These are phyloP conservation scores for Cercospora janseana DNA, from an alignment of 2,329 filamentous ascomycete species.

Conservation along the genomic window DNA sequence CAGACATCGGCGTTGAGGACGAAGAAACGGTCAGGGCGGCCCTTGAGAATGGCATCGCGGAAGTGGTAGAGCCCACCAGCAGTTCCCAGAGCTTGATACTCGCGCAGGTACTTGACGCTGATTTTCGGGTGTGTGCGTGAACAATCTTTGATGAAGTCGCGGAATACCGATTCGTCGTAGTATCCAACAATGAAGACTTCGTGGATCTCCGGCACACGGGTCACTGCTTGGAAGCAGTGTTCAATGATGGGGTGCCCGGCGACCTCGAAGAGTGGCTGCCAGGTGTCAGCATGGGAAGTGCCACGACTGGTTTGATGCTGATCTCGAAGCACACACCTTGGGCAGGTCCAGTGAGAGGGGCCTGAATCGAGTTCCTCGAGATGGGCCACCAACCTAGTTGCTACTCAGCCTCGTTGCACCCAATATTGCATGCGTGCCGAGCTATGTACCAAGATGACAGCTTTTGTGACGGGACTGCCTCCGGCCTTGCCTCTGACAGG, in stretches of 20 bases:
- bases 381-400: conserved; percentile 83
- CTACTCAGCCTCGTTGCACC: conserved; percentile 4
- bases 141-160: conserved; percentile 95
- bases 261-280: conserved; percentile 91
- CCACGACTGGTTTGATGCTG: background rate
- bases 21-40: conserved; percentile 89
- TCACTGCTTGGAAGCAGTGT: conserved; percentile 90
- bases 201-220: conserved; percentile 85
- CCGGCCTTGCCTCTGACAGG: conserved; percentile 34
- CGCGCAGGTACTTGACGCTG: conserved; percentile 89
- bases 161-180: conserved; percentile 96
- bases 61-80: conserved; percentile 98
- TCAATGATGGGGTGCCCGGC: conserved; percentile 97
- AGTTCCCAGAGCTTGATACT: conserved; percentile 94
- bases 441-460: conserved; percentile 77
- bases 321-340: conserved; percentile 60
- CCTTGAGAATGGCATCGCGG: conserved; percentile 97
- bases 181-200: conserved; percentile 98
- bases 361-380: conserved; percentile 90
- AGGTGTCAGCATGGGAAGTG: background rate
- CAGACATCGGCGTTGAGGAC: conserved; percentile 98
- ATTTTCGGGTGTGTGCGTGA: conserved; percentile 81
- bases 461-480: conserved; percentile 71
- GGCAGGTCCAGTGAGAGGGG: conserved; percentile 93
- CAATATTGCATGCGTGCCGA: background rate